phyloP scores from a whole-genome alignment of 768 basidiomycete species.

The Podaxis sp. region DNA sequence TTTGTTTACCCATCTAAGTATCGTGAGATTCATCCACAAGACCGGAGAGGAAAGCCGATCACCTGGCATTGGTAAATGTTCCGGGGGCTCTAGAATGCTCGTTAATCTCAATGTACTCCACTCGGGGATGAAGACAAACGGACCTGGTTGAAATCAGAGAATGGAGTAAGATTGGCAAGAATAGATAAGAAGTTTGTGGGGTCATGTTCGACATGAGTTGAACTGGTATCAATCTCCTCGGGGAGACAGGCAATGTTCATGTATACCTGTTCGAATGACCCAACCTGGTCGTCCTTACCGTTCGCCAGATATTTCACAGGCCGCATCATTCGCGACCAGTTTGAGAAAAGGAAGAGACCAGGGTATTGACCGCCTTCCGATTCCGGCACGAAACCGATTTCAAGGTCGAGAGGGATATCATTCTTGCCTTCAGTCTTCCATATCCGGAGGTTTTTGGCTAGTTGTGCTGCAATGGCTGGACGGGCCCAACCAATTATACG shows the following conservation, averaged over 20 bases:
- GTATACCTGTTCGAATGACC: slow-evolving; percentile 98
- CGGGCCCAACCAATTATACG: slow-evolving; percentile 92
- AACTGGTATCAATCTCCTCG: slow-evolving; percentile 74
- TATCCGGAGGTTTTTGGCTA: slow-evolving; percentile 81
- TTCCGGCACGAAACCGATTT: slow-evolving; percentile 87
- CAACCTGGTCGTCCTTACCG: slow-evolving; percentile 83
- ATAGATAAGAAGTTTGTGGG: slow-evolving; percentile 97
- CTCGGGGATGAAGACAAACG: slow-evolving; percentile 19
- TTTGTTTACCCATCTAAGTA: slow-evolving; percentile 97
- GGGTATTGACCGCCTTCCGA: slow-evolving; percentile 96
- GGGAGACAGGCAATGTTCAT: slow-evolving; percentile 95
- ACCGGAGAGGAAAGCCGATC: neutral
- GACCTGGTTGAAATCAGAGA: slow-evolving; percentile 99
- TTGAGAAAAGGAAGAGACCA: slow-evolving; percentile 88
- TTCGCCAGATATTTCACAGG: slow-evolving; percentile 91
- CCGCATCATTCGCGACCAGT: slow-evolving; percentile 92
- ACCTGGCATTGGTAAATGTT: slow-evolving; percentile 95
- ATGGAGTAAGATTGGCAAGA: slow-evolving; percentile 95
- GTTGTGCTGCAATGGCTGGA: slow-evolving; percentile 63
- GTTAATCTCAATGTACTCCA: slow-evolving; percentile 3
- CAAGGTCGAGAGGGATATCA: slow-evolving; percentile 86
- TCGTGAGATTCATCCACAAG: slow-evolving; percentile 6
- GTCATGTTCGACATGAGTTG: slow-evolving; percentile 90
- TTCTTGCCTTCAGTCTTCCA: slow-evolving; percentile 91
- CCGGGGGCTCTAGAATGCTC: slow-evolving; percentile 61